A percentile compares a stretch with the other conserved stretches of the same genome.
Evolutionary conservation across 2,329 filamentous ascomycete species (phyloP).

Genomic region (Akanthomyces dipterigenus): DNA sequence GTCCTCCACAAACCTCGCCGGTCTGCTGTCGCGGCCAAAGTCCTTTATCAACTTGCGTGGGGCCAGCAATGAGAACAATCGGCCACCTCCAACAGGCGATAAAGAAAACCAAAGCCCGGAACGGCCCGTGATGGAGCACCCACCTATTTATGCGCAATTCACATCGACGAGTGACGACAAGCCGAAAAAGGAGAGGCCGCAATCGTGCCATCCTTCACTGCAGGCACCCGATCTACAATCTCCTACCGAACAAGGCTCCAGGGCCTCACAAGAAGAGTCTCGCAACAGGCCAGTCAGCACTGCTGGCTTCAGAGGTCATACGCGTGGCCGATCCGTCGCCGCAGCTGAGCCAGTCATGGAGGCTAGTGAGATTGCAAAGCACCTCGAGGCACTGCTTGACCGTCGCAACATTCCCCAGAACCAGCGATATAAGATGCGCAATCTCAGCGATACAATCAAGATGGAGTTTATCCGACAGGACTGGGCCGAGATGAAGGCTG

Average conservation of each 20-base stretch:
- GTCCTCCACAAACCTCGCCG: conserved; percentile 75
- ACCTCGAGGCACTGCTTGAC: conserved; percentile 63
- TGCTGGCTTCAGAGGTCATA: conserved; percentile 32
- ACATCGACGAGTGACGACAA: conserved; percentile 27
- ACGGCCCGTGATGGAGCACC: conserved; percentile 29
- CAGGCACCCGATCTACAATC: background rate
- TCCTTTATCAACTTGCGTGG: conserved; percentile 62
- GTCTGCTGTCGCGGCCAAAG: conserved; percentile 67
- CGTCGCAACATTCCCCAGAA: conserved; percentile 90
- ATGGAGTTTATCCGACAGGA: conserved; percentile 92
- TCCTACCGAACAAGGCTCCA: background rate
- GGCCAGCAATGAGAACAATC: conserved; percentile 44
- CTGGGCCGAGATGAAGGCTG: conserved; percentile 60
- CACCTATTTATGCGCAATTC: conserved; percentile 80
- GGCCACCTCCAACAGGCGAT: conserved; percentile 47
- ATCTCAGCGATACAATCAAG: conserved; percentile 82
- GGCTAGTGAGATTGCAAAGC: conserved; percentile 48
- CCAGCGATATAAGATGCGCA: conserved; percentile 91
- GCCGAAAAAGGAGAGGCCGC: conserved; percentile 11
- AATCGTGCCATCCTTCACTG: conserved; percentile 7
- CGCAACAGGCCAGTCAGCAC: conserved; percentile 14
- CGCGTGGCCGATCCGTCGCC: conserved; percentile 30
- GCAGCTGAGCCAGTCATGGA: conserved; percentile 46
- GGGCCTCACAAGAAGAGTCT: background rate
- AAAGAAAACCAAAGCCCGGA: conserved; percentile 75